Percentiles rank a stretch among this genome's conserved stretches.
phyloP scores from a whole-genome alignment of 805 yeast genomes.

The Wickerhamiella musiphila region DNA sequence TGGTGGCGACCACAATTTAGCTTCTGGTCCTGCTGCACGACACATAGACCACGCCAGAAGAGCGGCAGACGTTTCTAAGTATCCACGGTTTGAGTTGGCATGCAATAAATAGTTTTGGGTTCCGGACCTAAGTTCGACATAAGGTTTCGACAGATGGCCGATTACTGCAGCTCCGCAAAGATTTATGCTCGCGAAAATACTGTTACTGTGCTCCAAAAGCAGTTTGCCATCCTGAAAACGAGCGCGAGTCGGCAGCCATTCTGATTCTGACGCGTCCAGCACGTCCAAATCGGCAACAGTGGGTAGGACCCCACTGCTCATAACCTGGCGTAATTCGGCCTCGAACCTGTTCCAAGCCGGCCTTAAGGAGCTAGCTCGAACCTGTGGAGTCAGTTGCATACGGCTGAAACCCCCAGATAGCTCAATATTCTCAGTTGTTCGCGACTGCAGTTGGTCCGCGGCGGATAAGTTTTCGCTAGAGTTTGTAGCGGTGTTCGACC shows the following conservation, averaged over 20 bases:
- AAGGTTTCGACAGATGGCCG: conserved; percentile 11
- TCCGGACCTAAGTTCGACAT: conserved; percentile 7
- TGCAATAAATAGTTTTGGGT: conserved; percentile 6
- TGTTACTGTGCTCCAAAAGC: conserved; percentile 4
- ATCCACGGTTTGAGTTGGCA: conserved; percentile 1
- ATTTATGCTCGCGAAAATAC: conserved; percentile 5
- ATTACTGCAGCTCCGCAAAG: conserved; percentile 9
- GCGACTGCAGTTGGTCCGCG: too few species aligned
- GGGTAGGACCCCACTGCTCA: too few species aligned
- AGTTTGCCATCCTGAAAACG: conserved; percentile 4
- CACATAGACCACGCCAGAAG: conserved; percentile 11
- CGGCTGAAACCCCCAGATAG: too few species aligned
- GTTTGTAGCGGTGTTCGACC: too few species aligned
- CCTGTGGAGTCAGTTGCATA: too few species aligned
- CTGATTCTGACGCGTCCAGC: conserved; percentile 8
- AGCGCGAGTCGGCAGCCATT: conserved; percentile 8
- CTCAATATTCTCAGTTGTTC: too few species aligned
- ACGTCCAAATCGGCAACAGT: conserved; percentile 8
- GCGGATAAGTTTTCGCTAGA: too few species aligned
- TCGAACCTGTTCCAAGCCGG: too few species aligned
- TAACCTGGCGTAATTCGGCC: too few species aligned
- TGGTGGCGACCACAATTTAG: conserved; percentile 13
- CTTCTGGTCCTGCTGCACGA: conserved; percentile 11
- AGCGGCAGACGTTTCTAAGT: conserved; percentile 7
- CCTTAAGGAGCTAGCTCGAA: too few species aligned